Evolutionary conservation across 2,329 filamentous ascomycete genomes (phyloP), one percentile per base, ranked within the genome.

Genomic region (Hymenoscyphus scutula): DNA sequence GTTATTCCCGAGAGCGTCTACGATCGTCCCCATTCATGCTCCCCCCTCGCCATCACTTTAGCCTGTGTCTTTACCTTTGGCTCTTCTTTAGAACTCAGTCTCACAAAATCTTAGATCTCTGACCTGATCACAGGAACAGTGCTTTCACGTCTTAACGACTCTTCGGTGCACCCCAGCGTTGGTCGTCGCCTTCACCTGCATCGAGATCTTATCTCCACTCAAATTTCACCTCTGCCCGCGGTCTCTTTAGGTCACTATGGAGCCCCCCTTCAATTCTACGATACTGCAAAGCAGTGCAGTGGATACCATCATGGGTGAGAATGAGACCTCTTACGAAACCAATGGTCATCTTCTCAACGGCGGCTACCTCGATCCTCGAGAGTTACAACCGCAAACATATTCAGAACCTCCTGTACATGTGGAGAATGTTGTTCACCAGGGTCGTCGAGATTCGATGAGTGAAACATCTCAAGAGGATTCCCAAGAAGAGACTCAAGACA

Each of bases 291-390:
- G 60, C 53, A 66, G 62, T 53, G 63, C 68, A 23, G 53, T 67
- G 15, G 69, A 70, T 53, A 62, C 62, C 8, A 53, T 67, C n/a
- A 67, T 70, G 64, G 63, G 65, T 27, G 64, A 62, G 25, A 59
- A 67, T 41, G 63, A 66, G 25, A 57, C 51, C 11, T 19, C 53
- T 1, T 60, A 64, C 25, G 23, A 19, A 7, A 57, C 29, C 11
- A 65, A 67, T n/a, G 60, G 64, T 13, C 53, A 64, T 5, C 30
- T 63, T 8, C 61, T 64, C 17, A 71, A 70, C 55, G 67, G 65
- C 10, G 67, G 65, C 7, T 70, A 67, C 55, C 61, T 72, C 29
- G 65, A 72, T 56, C 70, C 71, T 60, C 64, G 65, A 62, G 62
- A 68, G 19, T 32, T 60, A 10, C 56, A 56, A 17, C 37, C 68